Conservation (phyloP, 306 rosid species). For the Potentilla sterilis region DNA sequence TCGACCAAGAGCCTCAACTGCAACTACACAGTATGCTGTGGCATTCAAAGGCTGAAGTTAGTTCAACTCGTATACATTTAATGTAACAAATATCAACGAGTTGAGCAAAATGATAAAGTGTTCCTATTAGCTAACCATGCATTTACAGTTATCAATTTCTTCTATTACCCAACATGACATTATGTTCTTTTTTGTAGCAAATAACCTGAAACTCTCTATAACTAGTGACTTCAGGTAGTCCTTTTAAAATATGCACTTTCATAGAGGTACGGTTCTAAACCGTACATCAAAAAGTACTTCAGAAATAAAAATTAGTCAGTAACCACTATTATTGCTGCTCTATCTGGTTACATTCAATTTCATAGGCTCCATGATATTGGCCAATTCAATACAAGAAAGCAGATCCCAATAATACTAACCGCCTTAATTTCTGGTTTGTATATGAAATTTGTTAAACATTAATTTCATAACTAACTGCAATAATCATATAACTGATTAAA, state of each 20-base stretch:
- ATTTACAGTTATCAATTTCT: neutral
- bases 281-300: neutral
- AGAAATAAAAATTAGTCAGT: neutral
- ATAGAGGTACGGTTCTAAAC: neutral
- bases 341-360: neutral
- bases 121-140: neutral
- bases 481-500: neutral
- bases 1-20: conserved; percentile 74
- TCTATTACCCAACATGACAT: neutral
- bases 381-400: neutral
- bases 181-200: neutral
- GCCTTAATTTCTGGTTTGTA: neutral
- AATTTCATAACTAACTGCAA: neutral
- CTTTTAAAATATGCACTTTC: neutral
- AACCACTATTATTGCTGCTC: neutral
- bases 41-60: conserved; percentile 29
- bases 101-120: neutral
- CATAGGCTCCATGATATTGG: neutral
- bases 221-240: neutral
- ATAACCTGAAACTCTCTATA: neutral
- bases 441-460: neutral
- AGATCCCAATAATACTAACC: neutral
- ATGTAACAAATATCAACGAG: neutral
- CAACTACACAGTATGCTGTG: conserved; percentile 88
- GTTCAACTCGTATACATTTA: conserved; percentile 24